Evolutionary conservation across 306 rosid species (phyloP), one percentile per base, ranked within the genome.

Genomic region (Lathyrus oleraceus): DNA sequence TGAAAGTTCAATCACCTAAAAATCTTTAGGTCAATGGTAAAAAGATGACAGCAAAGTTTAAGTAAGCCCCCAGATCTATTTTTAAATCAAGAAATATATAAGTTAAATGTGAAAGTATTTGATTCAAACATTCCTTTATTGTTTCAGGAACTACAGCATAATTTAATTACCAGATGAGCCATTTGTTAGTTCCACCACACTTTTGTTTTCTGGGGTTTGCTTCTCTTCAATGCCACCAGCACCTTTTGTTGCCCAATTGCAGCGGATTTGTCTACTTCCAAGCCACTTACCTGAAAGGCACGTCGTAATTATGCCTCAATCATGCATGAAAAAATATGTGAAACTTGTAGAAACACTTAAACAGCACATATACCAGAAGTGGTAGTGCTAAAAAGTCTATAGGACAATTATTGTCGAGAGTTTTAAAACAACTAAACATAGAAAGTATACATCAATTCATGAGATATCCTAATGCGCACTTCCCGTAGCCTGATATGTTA

Each of bases 221-320:
- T 87, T 91, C 75, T 94, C 99, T 36, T 91, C 99, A 63, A 32
- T 88, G 40, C 88, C 58, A 17, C 70, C 88, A 67, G 99, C 97
- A 77, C 97, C 99, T 82, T 94, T 94, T 42, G 95, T 86, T 54
- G 99, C 99, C 99, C 99, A 94, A 81, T 94, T 94, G 75, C 97
- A 94, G 17, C 96, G 96, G 67, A 91, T 94, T 79, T 91, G 99
- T 67, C 99, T 84, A 72, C 97, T 94, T 62, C 96, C 97, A 60
- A 94, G 97, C 99, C 99, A 94, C 79, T 94, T 94, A 42, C 97
- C 99, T 94, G 79, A 30, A 76, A 48, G 71, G 66, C 36, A 69
- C 39, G 59, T 43, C 32, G 38, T 11, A 12, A 25, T 47, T 51
- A 65, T 15, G 28, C 38, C n/a, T 56, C 1, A 3, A 30, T 28